These are phyloP conservation scores for Zopfochytrium polystomum DNA, from an alignment of 371 early-diverging fungal species.

Conservation along the genomic window DNA sequence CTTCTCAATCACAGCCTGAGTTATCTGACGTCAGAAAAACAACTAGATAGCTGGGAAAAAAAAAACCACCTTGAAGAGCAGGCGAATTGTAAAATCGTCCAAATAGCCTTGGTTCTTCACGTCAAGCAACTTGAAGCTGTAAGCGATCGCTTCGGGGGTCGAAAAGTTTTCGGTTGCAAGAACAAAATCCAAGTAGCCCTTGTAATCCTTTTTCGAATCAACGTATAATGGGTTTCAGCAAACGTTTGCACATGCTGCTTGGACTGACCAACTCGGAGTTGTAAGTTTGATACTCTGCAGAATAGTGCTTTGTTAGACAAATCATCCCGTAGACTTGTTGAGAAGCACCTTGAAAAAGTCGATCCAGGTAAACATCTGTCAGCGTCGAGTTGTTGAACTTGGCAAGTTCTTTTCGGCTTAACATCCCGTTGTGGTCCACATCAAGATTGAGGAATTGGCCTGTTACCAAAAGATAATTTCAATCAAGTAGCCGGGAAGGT, in stretches of 20 bases:
- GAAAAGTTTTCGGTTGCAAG: constrained; percentile 49
- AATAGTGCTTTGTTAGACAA: too few species aligned
- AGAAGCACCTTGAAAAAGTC: constrained; percentile 42
- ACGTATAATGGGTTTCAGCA: constrained; percentile 4
- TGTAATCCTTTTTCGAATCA: constrained; percentile 35
- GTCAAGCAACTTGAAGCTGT: constrained; percentile 47
- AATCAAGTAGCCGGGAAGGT: background rate
- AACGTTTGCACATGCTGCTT: background rate
- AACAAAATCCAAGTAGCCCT: constrained; percentile 49
- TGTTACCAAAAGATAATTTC: constrained; percentile 10
- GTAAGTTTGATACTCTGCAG: constrained; percentile 44
- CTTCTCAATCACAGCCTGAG: constrained; percentile 35
- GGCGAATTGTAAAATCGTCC: constrained; percentile 35
- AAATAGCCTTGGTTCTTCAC: constrained; percentile 40
- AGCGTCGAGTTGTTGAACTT: constrained; percentile 41
- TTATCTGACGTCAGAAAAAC: background rate
- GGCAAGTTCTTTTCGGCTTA: constrained; percentile 39
- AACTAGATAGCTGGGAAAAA: background rate
- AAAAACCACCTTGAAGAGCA: constrained; percentile 39
- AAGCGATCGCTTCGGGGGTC: constrained; percentile 42
- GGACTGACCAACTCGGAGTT: constrained; percentile 40
- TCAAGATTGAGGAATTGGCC: constrained; percentile 50
- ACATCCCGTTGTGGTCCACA: constrained; percentile 46
- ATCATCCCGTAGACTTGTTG: background rate
- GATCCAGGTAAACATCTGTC: constrained; percentile 45